Conservation (phyloP, 139 green algal species). For the Tetradesmus obliquus region DNA sequence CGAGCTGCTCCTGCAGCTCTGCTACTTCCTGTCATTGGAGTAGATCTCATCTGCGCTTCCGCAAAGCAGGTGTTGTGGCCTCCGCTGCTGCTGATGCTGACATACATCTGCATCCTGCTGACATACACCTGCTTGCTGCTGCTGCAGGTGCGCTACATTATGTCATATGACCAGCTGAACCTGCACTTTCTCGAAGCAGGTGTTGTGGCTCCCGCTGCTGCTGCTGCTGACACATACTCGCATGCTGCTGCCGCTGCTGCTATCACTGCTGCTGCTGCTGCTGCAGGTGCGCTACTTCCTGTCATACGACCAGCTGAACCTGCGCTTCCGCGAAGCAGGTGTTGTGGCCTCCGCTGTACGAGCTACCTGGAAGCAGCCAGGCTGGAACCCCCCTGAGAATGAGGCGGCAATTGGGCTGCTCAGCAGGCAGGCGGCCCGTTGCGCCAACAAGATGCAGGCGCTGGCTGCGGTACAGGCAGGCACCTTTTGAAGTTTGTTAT, state of each 20-base stretch:
- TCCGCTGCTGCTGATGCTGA: too few species aligned
- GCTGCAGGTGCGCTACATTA: not conserved
- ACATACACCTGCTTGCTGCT: not conserved
- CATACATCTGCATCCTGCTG: not conserved
- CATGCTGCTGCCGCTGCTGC: not conserved
- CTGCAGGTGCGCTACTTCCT: constrained; percentile 3
- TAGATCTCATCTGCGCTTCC: not conserved
- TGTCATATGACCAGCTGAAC: not conserved
- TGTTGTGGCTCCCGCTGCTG: not conserved
- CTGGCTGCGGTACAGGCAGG: not conserved
- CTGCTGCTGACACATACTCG: not conserved
- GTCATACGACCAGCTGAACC: not conserved
- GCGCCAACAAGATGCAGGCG: not conserved
- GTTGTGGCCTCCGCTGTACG: not conserved
- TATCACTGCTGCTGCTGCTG: not conserved
- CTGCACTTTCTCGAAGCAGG: not conserved
- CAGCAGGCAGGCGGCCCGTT: not conserved
- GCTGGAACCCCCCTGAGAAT: not conserved
- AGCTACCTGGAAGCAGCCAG: not conserved
- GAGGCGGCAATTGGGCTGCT: not conserved
- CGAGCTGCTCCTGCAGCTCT: not conserved
- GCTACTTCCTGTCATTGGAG: not conserved
- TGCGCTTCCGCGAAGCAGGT: not conserved
- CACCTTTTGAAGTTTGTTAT: not conserved
- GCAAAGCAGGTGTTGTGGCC: not conserved